Evolutionary conservation across 2,329 filamentous ascomycete genomes (phyloP).

Genomic region (Clathrospora elynae): DNA sequence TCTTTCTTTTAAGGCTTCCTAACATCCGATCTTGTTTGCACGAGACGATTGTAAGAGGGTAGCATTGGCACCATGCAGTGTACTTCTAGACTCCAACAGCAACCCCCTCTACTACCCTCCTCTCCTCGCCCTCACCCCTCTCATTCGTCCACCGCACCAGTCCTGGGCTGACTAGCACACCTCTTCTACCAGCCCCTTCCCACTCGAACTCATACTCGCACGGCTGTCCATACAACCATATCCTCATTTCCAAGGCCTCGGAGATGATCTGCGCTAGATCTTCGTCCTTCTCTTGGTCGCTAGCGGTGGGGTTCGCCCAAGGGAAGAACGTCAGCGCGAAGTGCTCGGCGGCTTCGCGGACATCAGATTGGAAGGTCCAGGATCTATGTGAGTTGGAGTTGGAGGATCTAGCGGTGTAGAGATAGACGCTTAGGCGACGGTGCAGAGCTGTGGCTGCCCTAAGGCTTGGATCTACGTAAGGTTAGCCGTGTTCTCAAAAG

Average conservation of each 20-base stretch:
- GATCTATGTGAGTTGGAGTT: conserved; percentile 5
- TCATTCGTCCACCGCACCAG: conserved; percentile 20
- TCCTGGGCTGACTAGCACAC: conserved; percentile 30
- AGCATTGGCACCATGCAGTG: conserved; percentile 2
- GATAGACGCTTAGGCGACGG: conserved; percentile 33
- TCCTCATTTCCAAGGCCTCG: conserved; percentile 30
- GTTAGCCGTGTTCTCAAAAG: not conserved
- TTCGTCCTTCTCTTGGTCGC: conserved; percentile 38
- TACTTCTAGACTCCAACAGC: conserved; percentile 10
- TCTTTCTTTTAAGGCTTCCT: too few relatives aligned
- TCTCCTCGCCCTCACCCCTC: not conserved
- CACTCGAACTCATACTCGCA: conserved; percentile 34
- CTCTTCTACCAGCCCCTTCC: conserved; percentile 31
- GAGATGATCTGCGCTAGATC: conserved; percentile 34
- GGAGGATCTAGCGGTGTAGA: conserved; percentile 25
- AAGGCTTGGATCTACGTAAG: conserved; percentile 10
- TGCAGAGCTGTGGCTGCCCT: conserved; percentile 32
- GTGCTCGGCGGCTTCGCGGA: conserved; percentile 43
- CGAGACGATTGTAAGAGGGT: conserved; percentile 14
- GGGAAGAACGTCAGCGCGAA: conserved; percentile 45
- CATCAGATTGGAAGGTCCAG: conserved; percentile 21
- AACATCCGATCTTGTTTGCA: too few relatives aligned
- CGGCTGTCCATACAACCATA: conserved; percentile 40
- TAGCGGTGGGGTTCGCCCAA: conserved; percentile 37
- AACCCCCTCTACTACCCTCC: conserved; percentile 15